Evolutionary conservation across 2,329 filamentous ascomycete species (phyloP), one percentile per base, ranked within the genome.

Genomic region (Stemphylium vesicarium): DNA sequence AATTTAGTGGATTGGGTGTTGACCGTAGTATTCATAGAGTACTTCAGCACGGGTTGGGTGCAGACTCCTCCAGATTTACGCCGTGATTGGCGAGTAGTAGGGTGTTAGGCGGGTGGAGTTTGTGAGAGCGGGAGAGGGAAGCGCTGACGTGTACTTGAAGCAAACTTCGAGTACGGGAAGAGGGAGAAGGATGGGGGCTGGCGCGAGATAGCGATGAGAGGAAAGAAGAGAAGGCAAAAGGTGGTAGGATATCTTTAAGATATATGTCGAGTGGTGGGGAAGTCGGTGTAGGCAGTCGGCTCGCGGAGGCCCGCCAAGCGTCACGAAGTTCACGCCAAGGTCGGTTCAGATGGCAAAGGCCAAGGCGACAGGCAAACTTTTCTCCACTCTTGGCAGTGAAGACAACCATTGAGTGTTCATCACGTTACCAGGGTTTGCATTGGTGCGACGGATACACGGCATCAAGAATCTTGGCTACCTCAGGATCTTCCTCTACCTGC

Each of bases 31-130:
- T 64, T 22, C 65, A 68, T 68, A 65, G 55, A 57, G 56, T 36
- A 68, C 64, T 66, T 68, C 65, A 68, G 65, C 49, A 67, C 59
- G 37, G 64, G 65, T 59, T 60, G 39, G 65, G 60, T 52, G 61
- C 65, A 68, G 65, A 67, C 65, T 68, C 64, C 65, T 66, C 65
- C 65, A 50, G 45, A 29, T 53, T 57, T 48, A 62, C 53, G 65
- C 65, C 65, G 63, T 66, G 62, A 58, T 65, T 68, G 65, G 65
- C 65, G 53, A 62, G 12, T 57, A 38, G 44, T 47, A 9, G 24
- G 16, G 32, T 50, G 18, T 26, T 12, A 16, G 29, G 16, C 18
- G 36, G 33, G 24, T 18, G 20, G 15, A 16, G 16, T 35, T 37
- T 10, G 13, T 6, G 20, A 22, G 24, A 44, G 26, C 10, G 10